phyloP scores from a whole-genome alignment of 176 grass and related monocot species.

The Calamus simplicifolius region DNA sequence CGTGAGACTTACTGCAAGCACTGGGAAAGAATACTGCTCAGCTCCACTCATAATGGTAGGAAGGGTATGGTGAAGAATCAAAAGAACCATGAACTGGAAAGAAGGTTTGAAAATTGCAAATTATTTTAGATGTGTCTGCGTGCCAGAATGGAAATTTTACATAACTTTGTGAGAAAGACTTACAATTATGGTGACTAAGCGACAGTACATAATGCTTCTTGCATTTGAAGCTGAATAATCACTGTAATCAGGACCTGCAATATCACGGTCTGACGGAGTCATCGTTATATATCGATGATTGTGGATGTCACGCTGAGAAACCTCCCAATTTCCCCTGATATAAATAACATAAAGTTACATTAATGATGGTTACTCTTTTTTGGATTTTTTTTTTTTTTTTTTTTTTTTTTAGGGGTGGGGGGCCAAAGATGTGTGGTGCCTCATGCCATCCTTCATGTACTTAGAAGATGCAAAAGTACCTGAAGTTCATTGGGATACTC shows the following conservation, averaged over 20 bases:
- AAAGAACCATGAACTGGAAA: constrained; percentile 49
- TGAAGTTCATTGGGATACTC: constrained; percentile 50
- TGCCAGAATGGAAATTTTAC: no score
- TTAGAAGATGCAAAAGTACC: constrained; percentile 14
- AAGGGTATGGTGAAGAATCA: constrained; percentile 42
- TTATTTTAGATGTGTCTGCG: no score
- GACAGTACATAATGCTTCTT: constrained; percentile 39
- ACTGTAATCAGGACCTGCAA: constrained; percentile 21
- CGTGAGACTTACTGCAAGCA: constrained; percentile 38
- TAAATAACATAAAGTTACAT: no score
- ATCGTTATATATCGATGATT: constrained; percentile 32
- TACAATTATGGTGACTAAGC: constrained; percentile 44
- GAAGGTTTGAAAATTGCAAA: background rate
- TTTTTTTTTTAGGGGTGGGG: no score
- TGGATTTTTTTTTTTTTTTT: no score
- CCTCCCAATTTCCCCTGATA: constrained; percentile 29
- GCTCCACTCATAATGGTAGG: constrained; percentile 27
- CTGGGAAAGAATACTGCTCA: constrained; percentile 26
- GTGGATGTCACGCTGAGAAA: constrained; percentile 8
- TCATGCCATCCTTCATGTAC: no score
- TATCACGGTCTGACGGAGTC: constrained; percentile 8
- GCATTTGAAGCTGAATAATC: constrained; percentile 14
- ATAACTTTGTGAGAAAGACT: background rate
- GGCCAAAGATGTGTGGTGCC: background rate
- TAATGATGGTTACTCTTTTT: background rate